Evolutionary conservation across 352 stramenopile species (phyloP), one percentile per base, ranked within the genome.

Genomic region (Phytophthora pini): DNA sequence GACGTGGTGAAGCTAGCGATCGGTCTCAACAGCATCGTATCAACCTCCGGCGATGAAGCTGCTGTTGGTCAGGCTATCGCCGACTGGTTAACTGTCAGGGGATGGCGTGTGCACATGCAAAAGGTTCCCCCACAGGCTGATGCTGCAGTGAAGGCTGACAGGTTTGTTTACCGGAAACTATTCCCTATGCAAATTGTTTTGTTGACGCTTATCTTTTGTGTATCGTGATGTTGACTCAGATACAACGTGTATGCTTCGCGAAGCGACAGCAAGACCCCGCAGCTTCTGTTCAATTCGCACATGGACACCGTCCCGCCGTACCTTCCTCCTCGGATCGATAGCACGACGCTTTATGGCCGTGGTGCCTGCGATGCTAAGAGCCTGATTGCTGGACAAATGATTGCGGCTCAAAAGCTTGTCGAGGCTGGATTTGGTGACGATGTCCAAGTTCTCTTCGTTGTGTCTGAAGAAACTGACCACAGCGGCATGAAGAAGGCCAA

Each of bases 401-500:
- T 92, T 32, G 88, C 88, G 17, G 79, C 88, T 1, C 80, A 94
- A 59, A 82, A 78, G 24, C 67, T 96, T 12, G 77, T 78, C 7
- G 80, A 89, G 22, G 75, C 65, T 26, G 88, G 88, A 1, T 66
- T 77, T 60, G 77, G 67, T 8, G 62, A 87, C 3, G 86, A 94
- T 31, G 79, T 95, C 20, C 83, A 81, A 1, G 56, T 95, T 55
- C 66, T 96, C 12, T 96, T 93, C 64, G 88, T 96, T 12, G 88
- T 96, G 7, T 96, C 88, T 3, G 88, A 96, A 61, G 88, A 96
- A 68, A 96, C 88, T 0, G 88, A 96, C 41, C 88, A 96, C 71
- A 95, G 87, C 53, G 86, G 88, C 11, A 96, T 96, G 86, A 92
- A 94, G 64, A 92, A 92, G 57, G 84, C 85, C 3, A 96, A 96